Percentiles rank a stretch among this genome's conserved stretches.
Evolutionary conservation across 2,329 filamentous ascomycete genomes (phyloP).

Genomic region (Metarhizium rileyi): DNA sequence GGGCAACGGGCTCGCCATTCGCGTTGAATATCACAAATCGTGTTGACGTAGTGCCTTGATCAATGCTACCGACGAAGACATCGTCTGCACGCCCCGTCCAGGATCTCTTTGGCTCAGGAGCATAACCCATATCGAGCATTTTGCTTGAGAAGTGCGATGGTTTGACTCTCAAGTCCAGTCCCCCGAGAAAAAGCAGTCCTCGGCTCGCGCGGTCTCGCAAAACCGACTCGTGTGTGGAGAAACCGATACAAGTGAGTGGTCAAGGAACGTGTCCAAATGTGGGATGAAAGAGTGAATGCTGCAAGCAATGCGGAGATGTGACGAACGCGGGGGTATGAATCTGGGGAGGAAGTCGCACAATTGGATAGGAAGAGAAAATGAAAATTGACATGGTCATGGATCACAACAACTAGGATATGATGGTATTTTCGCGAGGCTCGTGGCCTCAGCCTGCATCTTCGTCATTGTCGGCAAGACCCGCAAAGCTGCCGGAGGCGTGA

Average conservation of each 20-base stretch:
- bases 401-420: background rate
- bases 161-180: background rate
- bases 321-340: background rate
- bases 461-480: background rate
- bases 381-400: background rate
- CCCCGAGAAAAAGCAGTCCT: background rate
- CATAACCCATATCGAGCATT: constrained; percentile 21
- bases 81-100: constrained; percentile 19
- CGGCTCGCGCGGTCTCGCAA: background rate
- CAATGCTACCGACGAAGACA: constrained; percentile 77
- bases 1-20: constrained; percentile 65
- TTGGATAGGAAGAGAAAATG: background rate
- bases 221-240: background rate
- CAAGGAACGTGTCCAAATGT: background rate
- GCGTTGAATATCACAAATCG: constrained; percentile 86
- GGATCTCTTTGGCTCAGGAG: background rate
- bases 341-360: background rate
- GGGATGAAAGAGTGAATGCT: background rate
- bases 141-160: constrained; percentile 12
- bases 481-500: background rate
- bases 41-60: constrained; percentile 83
- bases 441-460: background rate
- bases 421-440: background rate
- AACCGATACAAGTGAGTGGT: background rate
- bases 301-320: background rate